phyloP scores from a whole-genome alignment of 2,329 filamentous ascomycete species.

The Aspergillus brasiliensis region DNA sequence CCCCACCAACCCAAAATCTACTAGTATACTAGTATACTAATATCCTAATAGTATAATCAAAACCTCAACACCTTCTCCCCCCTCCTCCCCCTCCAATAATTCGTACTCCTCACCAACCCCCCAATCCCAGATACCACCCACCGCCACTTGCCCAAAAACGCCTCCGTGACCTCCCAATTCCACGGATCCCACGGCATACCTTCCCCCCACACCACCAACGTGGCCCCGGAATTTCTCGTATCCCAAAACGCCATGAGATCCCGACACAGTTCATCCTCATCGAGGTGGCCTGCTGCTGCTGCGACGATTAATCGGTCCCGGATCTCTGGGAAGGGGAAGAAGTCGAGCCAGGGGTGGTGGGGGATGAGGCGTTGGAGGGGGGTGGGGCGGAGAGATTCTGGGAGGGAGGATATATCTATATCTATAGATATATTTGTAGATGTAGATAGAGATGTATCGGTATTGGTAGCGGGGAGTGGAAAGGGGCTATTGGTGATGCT shows the following conservation, averaged over 20 bases:
- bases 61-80: too few species aligned
- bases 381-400: conserved; percentile 38
- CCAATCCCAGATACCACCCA: too few species aligned
- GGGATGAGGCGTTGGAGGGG: conserved; percentile 36
- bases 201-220: conserved; percentile 53
- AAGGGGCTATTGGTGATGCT: neutral
- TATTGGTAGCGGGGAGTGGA: neutral
- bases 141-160: too few species aligned
- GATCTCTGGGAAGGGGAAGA: conserved; percentile 36
- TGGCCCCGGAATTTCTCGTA: conserved; percentile 9
- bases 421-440: too few species aligned
- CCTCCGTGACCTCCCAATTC: too few species aligned
- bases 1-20: too few species aligned
- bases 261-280: conserved; percentile 32
- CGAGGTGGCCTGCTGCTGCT: conserved; percentile 15
- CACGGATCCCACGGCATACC: too few species aligned
- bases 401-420: conserved; percentile 14
- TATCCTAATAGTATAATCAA: too few species aligned
- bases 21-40: too few species aligned
- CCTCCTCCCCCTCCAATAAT: too few species aligned
- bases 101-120: too few species aligned
- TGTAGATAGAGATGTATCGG: too few species aligned
- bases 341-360: conserved; percentile 46
- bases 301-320: conserved; percentile 43
- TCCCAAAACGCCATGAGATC: conserved; percentile 43